Evolutionary conservation across 2,329 filamentous ascomycete genomes (phyloP), one percentile per base, ranked within the genome.

Genomic region (Corniculantispora saksenae): DNA sequence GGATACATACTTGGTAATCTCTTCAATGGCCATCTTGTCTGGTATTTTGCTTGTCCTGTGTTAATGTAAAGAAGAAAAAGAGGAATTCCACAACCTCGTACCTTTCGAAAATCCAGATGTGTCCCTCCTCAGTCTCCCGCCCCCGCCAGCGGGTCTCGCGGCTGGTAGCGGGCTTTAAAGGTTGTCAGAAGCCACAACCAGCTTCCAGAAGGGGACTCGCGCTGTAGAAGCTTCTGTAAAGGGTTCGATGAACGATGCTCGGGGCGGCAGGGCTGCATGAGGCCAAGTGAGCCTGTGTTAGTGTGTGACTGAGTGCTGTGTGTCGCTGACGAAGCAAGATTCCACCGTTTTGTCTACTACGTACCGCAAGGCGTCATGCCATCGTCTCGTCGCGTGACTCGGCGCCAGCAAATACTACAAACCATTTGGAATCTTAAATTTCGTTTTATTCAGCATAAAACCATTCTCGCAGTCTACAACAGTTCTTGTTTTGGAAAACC

Each of bases 1-100:
- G 12, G 6, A 17, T 32, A 21, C 63, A 10, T 60, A 66, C 64
- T 62, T 61, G 17, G 64, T 66, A 57, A 66, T 66, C 13, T 66
- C 58, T 29, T 62, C 50, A 38, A 66, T 62, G 6, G 64, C 64
- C 64, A 66, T 66, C 21, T 9, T 57, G 29, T 43, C 43, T 57
- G 5, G 23, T 55, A 10, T 27, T 47, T 29, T 12, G 13, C 12
- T 23, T 27, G 40, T 8, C 4, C 10, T 19, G 15, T 3, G 43
- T 32, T 55, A 50, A 9, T n/a, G 60, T 43, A 54, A 15, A 25
- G 47, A 51, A 51, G 25, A 19, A 23, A 43, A n/a, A 43, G 12
- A 48, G 19, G 45, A 61, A 29, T 51, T 38, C 27, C 15, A 19
- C n/a, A n/a, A n/a, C 17, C 43, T 48, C 27, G 43, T 25, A 40